Base-by-base conservation (phyloP, 1,284 basidiomycete genomes). In the Sporisorium reilianum region DNA sequence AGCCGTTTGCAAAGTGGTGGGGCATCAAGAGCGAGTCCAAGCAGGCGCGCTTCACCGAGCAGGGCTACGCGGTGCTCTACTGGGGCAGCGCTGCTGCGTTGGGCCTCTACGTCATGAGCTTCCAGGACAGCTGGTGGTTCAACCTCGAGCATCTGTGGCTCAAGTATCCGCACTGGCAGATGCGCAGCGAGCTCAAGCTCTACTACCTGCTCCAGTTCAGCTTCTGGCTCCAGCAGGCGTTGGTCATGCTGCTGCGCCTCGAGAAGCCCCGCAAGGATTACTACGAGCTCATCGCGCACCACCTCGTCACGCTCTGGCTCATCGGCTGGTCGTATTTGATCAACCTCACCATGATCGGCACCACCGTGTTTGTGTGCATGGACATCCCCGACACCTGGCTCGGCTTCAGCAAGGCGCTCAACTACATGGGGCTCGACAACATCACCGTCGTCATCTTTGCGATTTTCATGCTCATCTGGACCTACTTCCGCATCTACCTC, bases 181-280 rank as follows among this genome's bases (percentile, higher is more conserved):
- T 99, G 93, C 90, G 89, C 40, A 89, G 90, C 2, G 89, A 90
- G 70, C 87, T 98, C 74, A 99, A 99, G 86, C 86, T 89, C 36
- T 98, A 97, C 87, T 99, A 99, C 84, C 89, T 99, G 60, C 89
- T 86, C 2, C 86, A 86, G 60, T 82, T 90, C 50, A 88, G 94
- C 2, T 97, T 97, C 85, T 99, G 96, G 96, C 89, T 90, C 55
- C 95, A 99, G 83, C 95, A 99, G 85, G 89, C 96, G 64, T 86
- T 98, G 34, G 91, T 99, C 14, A 89, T 98, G 38, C 87, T 93
- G 1, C 88, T 96, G 14, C 88, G 90, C 40, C 89, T 98, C 18
- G 95, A 98, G 85, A 97, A 96, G 84, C 95, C 95, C 0, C 89
- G 95, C 58, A 95, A 94, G 85, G 95, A 98, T 85, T 95, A 92